phyloP scores from a whole-genome alignment of 176 grass and related monocot species.

The Zea mays region DNA sequence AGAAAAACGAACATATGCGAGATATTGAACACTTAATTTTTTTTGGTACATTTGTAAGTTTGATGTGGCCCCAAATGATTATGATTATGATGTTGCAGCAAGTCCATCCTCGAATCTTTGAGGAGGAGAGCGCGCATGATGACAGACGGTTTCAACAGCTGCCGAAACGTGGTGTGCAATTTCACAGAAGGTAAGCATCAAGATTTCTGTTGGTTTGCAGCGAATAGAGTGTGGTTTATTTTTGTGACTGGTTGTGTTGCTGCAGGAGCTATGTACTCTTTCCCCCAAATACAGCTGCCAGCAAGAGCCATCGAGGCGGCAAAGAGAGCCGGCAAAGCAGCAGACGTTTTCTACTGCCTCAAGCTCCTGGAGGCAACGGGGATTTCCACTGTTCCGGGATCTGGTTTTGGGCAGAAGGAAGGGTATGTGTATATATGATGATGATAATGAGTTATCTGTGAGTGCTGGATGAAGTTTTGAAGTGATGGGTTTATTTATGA shows the following conservation, averaged over 20 bases:
- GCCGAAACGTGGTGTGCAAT: constrained; percentile 95
- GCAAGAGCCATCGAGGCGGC: constrained; percentile 82
- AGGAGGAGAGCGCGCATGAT: constrained; percentile 91
- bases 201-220: neutral
- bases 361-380: constrained; percentile 95
- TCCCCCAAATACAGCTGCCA: constrained; percentile 90
- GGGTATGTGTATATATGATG: constrained; percentile 47
- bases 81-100: constrained; percentile 53
- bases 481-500: neutral
- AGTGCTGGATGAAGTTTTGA: neutral
- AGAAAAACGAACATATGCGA: neutral
- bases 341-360: constrained; percentile 97
- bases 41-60: neutral
- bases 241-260: constrained; percentile 27
- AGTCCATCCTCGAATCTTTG: constrained; percentile 72
- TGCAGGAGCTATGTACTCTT: constrained; percentile 98
- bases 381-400: constrained; percentile 98
- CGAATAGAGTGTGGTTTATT: neutral
- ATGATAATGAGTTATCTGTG: neutral
- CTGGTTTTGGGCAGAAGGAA: constrained; percentile 98
- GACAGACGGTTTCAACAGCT: constrained; percentile 99
- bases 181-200: constrained; percentile 85
- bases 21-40: constrained; percentile 10
- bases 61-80: neutral
- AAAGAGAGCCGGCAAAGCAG: constrained; percentile 69